Evolutionary conservation across 2,329 filamentous ascomycete genomes (phyloP).

Genomic region (Lachnellula occidentalis): DNA sequence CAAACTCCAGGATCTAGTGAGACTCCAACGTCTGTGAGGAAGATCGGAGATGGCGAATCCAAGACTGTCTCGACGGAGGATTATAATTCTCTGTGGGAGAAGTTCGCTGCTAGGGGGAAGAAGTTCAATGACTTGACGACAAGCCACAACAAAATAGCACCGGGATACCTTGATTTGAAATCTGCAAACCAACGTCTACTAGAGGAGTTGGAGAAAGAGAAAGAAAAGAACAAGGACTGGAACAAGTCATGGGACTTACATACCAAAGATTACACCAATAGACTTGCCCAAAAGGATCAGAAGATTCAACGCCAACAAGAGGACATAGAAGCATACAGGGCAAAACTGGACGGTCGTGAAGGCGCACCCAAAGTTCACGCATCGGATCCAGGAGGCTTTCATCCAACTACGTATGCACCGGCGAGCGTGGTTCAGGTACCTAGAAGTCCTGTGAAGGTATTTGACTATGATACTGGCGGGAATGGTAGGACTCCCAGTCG

Average conservation of each 20-base stretch:
- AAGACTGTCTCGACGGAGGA: slow-evolving; percentile 5
- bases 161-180: slow-evolving; percentile 8
- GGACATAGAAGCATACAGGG: slow-evolving; percentile 10
- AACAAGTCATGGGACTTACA: neutral
- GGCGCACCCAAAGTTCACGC: neutral
- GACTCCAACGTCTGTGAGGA: slow-evolving; percentile 7
- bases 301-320: slow-evolving; percentile 16
- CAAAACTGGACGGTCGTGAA: neutral
- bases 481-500: neutral
- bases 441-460: neutral
- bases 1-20: slow-evolving; percentile 4
- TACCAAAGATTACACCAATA: slow-evolving; percentile 3
- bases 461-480: neutral
- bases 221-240: slow-evolving; percentile 14
- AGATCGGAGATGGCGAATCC: slow-evolving; percentile 3
- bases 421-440: neutral
- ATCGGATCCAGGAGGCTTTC: neutral
- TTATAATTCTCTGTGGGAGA: slow-evolving; percentile 5
- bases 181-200: slow-evolving; percentile 11
- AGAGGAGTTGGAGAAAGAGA: slow-evolving; percentile 9
- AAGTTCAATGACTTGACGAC: slow-evolving; percentile 18
- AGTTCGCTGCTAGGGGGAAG: slow-evolving; percentile 9
- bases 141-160: too few species aligned
- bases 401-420: neutral
- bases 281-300: slow-evolving; percentile 11